Evolutionary conservation across 2,329 filamentous ascomycete species (phyloP).

Genomic region (Colletotrichum lindemuthianum): DNA sequence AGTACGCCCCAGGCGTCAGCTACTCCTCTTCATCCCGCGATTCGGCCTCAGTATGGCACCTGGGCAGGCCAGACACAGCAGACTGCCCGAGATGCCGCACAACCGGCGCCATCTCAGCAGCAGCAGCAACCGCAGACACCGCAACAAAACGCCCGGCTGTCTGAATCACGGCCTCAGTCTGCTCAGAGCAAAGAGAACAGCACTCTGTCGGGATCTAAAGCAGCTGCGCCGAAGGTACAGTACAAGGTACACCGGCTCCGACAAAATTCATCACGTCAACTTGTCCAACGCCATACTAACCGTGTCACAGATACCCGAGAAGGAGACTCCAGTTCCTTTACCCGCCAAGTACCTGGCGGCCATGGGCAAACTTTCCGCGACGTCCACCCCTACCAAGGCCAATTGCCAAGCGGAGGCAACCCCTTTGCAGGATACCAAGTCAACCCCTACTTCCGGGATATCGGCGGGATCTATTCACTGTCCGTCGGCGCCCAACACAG

Average conservation of each 20-base stretch:
- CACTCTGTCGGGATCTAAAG: conserved; percentile 18
- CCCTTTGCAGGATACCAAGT: background rate
- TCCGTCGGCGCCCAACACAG: background rate
- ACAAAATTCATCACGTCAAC: background rate
- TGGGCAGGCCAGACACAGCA: conserved; percentile 30
- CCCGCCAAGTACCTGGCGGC: conserved; percentile 56
- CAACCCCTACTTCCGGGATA: conserved; percentile 1
- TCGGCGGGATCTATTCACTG: background rate
- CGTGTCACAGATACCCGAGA: conserved; percentile 47
- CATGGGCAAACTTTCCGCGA: conserved; percentile 45
- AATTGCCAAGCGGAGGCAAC: background rate
- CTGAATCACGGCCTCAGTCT: background rate
- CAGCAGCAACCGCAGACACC: conserved; percentile 1
- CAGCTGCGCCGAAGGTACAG: conserved; percentile 34
- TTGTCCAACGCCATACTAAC: conserved; percentile 36
- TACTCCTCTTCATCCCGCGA: conserved; percentile 49
- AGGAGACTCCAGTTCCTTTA: conserved; percentile 56
- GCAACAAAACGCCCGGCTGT: background rate
- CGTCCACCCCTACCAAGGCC: conserved; percentile 33
- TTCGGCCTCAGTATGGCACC: conserved; percentile 44
- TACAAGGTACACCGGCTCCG: conserved; percentile 40
- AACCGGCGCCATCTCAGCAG: conserved; percentile 36
- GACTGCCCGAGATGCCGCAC: conserved; percentile 2
- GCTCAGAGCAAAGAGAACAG: conserved; percentile 21
- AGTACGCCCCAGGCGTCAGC: conserved; percentile 35